phyloP scores from a whole-genome alignment of 495 filamentous ascomycete genomes.

The Podospora pseudopauciseta region DNA sequence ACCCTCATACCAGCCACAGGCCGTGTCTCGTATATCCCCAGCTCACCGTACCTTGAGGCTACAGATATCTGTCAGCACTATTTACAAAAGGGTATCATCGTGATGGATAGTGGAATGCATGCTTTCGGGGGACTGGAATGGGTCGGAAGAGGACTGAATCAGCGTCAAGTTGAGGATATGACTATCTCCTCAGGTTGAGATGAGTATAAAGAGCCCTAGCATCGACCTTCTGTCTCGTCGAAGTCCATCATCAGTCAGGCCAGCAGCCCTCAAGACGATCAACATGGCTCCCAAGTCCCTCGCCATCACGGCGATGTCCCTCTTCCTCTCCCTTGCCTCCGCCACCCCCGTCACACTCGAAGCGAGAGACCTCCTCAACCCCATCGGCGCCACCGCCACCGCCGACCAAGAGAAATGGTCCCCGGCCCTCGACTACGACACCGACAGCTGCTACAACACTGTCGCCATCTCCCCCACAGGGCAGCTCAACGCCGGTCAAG shows the following conservation, averaged over 20 bases:
- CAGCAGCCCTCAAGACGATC: not conserved
- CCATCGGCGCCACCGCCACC: not conserved
- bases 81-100: too few species aligned
- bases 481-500: constrained; percentile 12
- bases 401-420: constrained; percentile 1
- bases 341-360: not conserved
- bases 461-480: constrained; percentile 28
- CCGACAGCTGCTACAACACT: constrained; percentile 33
- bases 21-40: too few species aligned
- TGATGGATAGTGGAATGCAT: too few species aligned
- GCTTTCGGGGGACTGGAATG: too few species aligned
- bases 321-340: not conserved
- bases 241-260: not conserved
- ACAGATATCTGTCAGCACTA: too few species aligned
- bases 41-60: too few species aligned
- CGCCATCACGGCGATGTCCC: not conserved
- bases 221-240: too few species aligned
- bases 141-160: too few species aligned
- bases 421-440: constrained; percentile 32
- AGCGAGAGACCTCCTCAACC: not conserved
- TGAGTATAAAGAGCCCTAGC: too few species aligned
- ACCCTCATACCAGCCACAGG: too few species aligned
- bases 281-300: not conserved
- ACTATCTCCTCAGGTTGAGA: too few species aligned
- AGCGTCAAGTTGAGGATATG: too few species aligned